Evolutionary conservation across 306 rosid genomes (phyloP).

Genomic region (Senna siamea): DNA sequence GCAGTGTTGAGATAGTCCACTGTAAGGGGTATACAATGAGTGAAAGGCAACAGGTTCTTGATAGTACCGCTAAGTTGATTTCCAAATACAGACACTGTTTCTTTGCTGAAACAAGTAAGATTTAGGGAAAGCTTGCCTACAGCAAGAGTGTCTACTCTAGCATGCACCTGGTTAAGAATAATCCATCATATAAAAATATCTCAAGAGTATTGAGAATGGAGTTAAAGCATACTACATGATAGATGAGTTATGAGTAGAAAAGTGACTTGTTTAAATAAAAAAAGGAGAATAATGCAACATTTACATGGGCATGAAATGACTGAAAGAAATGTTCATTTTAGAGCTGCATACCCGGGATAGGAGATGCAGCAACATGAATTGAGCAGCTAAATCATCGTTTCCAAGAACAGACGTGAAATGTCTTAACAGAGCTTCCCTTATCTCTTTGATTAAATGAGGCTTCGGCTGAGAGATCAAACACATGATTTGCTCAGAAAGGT

Average conservation of each 20-base stretch:
- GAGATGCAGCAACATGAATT: conserved; percentile 84
- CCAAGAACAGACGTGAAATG: conserved; percentile 79
- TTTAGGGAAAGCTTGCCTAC: conserved; percentile 88
- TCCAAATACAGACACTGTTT: conserved; percentile 65
- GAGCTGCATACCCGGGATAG: conserved; percentile 64
- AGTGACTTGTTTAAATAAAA: not conserved
- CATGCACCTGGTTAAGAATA: conserved; percentile 62
- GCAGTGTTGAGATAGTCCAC: conserved; percentile 75
- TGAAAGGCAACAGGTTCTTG: conserved; percentile 70
- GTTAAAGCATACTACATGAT: not conserved
- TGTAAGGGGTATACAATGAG: conserved; percentile 66
- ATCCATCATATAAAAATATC: conserved; percentile 9
- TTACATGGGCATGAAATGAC: conserved; percentile 31
- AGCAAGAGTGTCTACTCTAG: conserved; percentile 67
- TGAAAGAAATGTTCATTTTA: not conserved
- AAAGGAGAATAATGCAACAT: conserved; percentile 24
- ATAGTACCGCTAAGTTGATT: conserved; percentile 54
- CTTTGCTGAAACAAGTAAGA: conserved; percentile 70
- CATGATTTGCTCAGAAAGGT: conserved; percentile 25
- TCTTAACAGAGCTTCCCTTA: conserved; percentile 61
- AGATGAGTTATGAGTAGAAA: not conserved
- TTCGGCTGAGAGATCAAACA: conserved; percentile 51
- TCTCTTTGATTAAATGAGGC: conserved; percentile 55
- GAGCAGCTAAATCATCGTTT: conserved; percentile 76
- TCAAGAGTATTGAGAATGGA: conserved; percentile 1